phyloP scores from a whole-genome alignment of 2,329 filamentous ascomycete species.

The Aspergillus spinulosporus region DNA sequence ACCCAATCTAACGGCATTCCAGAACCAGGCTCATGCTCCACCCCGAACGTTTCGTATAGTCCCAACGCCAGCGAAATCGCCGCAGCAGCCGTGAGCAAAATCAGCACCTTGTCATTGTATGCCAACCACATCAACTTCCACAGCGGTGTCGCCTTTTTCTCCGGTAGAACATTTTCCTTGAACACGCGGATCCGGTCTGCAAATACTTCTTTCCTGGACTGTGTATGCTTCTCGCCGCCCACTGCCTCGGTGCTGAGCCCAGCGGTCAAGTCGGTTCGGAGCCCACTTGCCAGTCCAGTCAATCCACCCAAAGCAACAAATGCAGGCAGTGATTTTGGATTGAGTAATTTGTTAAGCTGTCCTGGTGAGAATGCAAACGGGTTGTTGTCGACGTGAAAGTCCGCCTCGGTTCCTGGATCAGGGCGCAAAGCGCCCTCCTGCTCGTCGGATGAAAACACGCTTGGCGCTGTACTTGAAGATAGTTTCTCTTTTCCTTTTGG shows the following conservation, averaged over 20 bases:
- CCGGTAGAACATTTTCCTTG: slow-evolving; percentile 63
- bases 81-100: slow-evolving; percentile 67
- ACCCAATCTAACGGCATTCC: slow-evolving; percentile 66
- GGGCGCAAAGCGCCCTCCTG: slow-evolving; percentile 63
- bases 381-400: slow-evolving; percentile 75
- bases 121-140: slow-evolving; percentile 70
- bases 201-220: not conserved
- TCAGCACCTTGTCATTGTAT: slow-evolving; percentile 75
- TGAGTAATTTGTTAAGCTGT: slow-evolving; percentile 70
- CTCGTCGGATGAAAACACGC: slow-evolving; percentile 15
- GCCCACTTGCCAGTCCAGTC: slow-evolving; percentile 67
- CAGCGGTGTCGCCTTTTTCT: slow-evolving; percentile 66
- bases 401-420: slow-evolving; percentile 70
- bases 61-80: slow-evolving; percentile 70
- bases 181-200: slow-evolving; percentile 38
- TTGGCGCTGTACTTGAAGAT: slow-evolving; percentile 6
- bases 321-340: slow-evolving; percentile 71
- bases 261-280: slow-evolving; percentile 61
- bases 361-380: slow-evolving; percentile 67
- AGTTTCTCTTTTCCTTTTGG: slow-evolving; percentile 8
- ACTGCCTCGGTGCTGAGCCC: slow-evolving; percentile 66
- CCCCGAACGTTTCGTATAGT: slow-evolving; percentile 53
- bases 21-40: slow-evolving; percentile 21
- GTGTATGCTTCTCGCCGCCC: not conserved
- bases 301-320: slow-evolving; percentile 73